Base-by-base conservation (phyloP, 805 yeast species). In the Kockiozyma suomiensis region DNA sequence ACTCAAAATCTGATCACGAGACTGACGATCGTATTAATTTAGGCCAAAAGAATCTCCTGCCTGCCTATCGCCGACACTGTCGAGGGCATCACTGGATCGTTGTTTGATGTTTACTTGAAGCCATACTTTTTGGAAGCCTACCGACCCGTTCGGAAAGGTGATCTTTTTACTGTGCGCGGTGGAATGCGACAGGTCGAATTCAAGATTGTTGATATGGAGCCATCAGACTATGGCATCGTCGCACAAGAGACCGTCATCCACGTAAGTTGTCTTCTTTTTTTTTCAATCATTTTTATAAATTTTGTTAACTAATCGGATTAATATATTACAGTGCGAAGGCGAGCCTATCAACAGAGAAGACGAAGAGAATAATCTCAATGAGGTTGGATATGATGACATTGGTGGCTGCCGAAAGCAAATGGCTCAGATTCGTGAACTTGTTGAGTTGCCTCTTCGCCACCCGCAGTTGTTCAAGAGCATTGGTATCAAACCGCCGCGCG, bases 161-260 rank as follows among this genome's bases (percentile, higher is more conserved):
- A 94, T 73, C 88, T 89, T 70, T 94, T 94, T 77, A 85, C 93
- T 50, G 98, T 90, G 26, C 85, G 99, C 75, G 99, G 99, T 72
- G 97, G 97, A 74, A 94, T 94, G 99, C 86, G 99, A 78, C 98
- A 93, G 74, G 99, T 94, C 46, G 99, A 94, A 76, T 94, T 94
- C 79, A 96, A 94, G 76, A 97, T 94, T 50, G 97, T 93, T 49
- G 99, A 94, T 66, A 96, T 94, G 60, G 99, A 94, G 73, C 99
- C 99, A 6, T 91, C 90, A 70, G 98, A 94, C 69, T 88, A 86
- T 71, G 99, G 97, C 62, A 96, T 94, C 72, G 99, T 94, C 49
- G 96, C 99, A 19, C 99, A 94, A 78, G 99, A 94, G 73, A 94
- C 99, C 38, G 85, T 94, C 68, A 94, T 94, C 72, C 99, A 94